Conservation (phyloP, 1,284 basidiomycete genomes). For the Calocybe gambosa region DNA sequence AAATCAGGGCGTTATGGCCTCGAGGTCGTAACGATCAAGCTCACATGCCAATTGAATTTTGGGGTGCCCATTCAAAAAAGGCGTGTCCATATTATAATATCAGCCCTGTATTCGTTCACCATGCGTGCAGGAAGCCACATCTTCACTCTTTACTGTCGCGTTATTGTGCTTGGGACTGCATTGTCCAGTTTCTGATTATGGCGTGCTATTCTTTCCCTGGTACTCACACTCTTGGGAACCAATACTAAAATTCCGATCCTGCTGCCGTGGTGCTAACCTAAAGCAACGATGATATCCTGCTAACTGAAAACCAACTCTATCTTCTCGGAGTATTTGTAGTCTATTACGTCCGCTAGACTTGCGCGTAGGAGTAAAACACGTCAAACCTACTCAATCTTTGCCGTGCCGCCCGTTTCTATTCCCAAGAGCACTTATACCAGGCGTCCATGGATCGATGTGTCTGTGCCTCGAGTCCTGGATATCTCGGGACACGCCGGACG, state of each 20-base stretch:
- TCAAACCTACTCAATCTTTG: neutral
- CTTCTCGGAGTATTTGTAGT: neutral
- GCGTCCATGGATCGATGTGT: neutral
- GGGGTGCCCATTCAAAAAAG: constrained; percentile 18
- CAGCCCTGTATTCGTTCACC: constrained; percentile 15
- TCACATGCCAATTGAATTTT: constrained; percentile 19
- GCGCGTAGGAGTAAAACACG: neutral
- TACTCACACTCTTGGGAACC: constrained; percentile 6
- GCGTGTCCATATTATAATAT: constrained; percentile 13
- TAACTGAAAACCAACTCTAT: neutral
- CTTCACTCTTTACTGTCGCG: constrained; percentile 1
- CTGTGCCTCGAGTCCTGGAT: neutral
- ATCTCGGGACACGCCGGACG: constrained; percentile 10
- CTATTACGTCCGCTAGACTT: neutral
- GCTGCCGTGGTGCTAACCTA: neutral
- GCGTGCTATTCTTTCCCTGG: constrained; percentile 1
- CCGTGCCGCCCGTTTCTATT: neutral
- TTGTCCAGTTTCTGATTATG: neutral
- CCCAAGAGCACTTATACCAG: neutral
- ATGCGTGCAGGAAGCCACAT: constrained; percentile 12
- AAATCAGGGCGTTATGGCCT: constrained; percentile 19
- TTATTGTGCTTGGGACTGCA: neutral
- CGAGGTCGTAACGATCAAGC: constrained; percentile 15
- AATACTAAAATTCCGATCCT: neutral
- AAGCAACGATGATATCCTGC: neutral